Evolutionary conservation across 2,329 filamentous ascomycete genomes (phyloP), one percentile per base, ranked within the genome.

Genomic region (Cryphonectria radicalis): DNA sequence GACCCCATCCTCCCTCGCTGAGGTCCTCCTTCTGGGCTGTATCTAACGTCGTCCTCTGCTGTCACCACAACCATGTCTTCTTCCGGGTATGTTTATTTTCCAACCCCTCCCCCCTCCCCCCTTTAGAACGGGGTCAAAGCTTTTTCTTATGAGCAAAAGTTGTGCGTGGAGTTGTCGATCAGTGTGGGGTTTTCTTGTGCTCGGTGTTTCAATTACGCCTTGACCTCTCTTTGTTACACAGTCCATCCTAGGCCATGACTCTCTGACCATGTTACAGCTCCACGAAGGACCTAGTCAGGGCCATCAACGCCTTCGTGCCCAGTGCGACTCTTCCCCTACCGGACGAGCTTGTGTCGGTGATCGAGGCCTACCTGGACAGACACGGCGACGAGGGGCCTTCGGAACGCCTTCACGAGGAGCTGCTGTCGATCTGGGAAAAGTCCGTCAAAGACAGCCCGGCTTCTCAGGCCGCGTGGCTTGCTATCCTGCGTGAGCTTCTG

Each of bases 391-490:
- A 93, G 67, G 82, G 85, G 70, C 86, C 89, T 57, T 86, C 89
- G n/a, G 91, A 93, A 74, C 89, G 90, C 70, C 84, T 94, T 66
- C 90, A 94, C 73, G 92, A 94, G 57, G 92, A 94, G 76, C 85
- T 96, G 10, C 82, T 91, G 57, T 81, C 84, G 35, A 85, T 93
- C 68, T 94, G 91, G 81, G 85, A 90, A 71, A 90, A 87, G 76
- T 84, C 89, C 74, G 88, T 95, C 72, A 84, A 84, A 35, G 85
- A 86, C 46, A 84, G 84, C 35, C 82, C 87, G 2, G 79, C 85
- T 66, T 88, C 89, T 75, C 87, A 88, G 77, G 89, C 88, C 11
- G 82, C 89, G n/a, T 96, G 95, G 80, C 84, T 95, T 25, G 86
- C 87, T 66, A 86, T 93, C 63, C 81, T 95, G 69, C 87, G 88